Conservation (phyloP, 2,329 filamentous ascomycete genomes). For the Aspergillus cejpii region DNA sequence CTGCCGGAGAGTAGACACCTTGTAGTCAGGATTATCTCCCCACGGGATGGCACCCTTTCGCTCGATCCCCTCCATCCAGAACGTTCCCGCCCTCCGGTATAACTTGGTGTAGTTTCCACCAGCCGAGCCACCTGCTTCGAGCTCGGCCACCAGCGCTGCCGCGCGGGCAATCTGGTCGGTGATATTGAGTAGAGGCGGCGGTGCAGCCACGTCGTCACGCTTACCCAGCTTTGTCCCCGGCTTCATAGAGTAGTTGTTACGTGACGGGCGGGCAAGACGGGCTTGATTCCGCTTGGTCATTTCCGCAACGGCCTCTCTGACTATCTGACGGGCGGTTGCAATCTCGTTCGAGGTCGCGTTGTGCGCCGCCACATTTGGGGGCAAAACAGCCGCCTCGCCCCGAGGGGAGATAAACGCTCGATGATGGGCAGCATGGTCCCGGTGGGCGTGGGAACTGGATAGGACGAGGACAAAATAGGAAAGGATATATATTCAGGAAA, state of each 20-base stretch:
- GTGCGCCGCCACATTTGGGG: neutral
- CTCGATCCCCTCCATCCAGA: constrained; percentile 11
- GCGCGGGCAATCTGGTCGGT: constrained; percentile 6
- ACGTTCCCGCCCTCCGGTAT: constrained; percentile 1
- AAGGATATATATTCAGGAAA: neutral
- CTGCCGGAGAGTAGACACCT: constrained; percentile 1
- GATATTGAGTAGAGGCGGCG: constrained; percentile 6
- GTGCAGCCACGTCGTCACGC: neutral
- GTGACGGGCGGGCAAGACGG: constrained; percentile 5
- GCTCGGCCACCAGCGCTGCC: constrained; percentile 9
- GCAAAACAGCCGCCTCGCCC: neutral
- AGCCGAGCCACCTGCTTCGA: constrained; percentile 1
- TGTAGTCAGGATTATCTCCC: constrained; percentile 6
- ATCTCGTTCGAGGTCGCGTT: constrained; percentile 4
- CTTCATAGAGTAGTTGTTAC: neutral
- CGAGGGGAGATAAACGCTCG: neutral
- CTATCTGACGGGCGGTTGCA: constrained; percentile 4
- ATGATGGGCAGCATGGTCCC: neutral
- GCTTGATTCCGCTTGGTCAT: constrained; percentile 11
- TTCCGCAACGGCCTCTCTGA: constrained; percentile 5
- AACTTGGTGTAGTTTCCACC: neutral
- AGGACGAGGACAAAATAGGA: neutral
- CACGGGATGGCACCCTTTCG: constrained; percentile 8
- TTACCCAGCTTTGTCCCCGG: neutral
- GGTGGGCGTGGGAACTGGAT: neutral